Conservation (phyloP, 768 basidiomycete species). For the Lepiota brunneoincarnata region DNA sequence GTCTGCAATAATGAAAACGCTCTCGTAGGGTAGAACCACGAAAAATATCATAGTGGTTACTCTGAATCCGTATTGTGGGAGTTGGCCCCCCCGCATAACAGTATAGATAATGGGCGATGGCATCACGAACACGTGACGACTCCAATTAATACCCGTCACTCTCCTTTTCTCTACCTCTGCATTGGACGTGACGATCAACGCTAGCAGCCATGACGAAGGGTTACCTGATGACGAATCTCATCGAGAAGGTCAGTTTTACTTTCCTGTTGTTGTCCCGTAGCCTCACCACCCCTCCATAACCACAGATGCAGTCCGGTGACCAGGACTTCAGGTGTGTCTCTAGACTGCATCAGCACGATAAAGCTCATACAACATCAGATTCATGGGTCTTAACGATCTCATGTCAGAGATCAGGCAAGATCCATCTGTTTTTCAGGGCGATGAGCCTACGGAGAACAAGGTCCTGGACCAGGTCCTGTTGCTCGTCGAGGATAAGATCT, state of each 20-base stretch:
- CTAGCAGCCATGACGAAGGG: constrained; percentile 66
- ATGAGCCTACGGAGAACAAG: constrained; percentile 83
- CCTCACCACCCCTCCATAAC: constrained; percentile 6
- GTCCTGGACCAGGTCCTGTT: constrained; percentile 81
- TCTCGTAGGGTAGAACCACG: no score
- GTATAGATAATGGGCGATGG: background rate
- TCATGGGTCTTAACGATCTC: constrained; percentile 96
- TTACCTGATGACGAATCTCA: constrained; percentile 80
- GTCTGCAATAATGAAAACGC: no score
- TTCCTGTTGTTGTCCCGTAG: background rate
- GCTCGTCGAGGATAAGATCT: constrained; percentile 91
- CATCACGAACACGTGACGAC: constrained; percentile 9
- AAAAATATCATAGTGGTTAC: no score
- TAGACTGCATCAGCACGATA: constrained; percentile 13
- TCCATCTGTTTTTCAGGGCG: constrained; percentile 71
- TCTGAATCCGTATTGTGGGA: no score
- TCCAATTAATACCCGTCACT: constrained; percentile 1
- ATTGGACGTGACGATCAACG: constrained; percentile 1
- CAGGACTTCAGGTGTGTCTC: constrained; percentile 78
- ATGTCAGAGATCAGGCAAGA: constrained; percentile 85
- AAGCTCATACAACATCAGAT: constrained; percentile 45
- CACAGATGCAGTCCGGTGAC: constrained; percentile 86
- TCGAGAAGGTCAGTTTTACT: constrained; percentile 61
- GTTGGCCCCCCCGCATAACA: no score
- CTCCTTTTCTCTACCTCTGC: background rate